phyloP scores from a whole-genome alignment of 108 stramenopile species.

The Cyclostephanos tholiformis region DNA sequence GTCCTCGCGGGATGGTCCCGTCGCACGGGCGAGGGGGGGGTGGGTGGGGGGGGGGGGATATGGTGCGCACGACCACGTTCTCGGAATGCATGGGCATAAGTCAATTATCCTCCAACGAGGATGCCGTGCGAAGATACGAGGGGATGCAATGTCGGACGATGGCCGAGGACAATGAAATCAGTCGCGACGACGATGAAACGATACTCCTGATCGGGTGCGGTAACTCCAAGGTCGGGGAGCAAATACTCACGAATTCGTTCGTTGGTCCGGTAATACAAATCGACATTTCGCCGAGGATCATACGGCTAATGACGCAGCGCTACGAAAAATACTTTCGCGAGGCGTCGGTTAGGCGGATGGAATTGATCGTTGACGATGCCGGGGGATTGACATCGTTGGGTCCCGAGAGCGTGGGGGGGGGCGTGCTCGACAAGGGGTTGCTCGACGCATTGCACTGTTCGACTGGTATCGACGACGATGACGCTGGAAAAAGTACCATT shows the following conservation, averaged over 20 bases:
- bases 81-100: constrained; percentile 40
- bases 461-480: neutral
- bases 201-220: constrained; percentile 83
- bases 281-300: constrained; percentile 63
- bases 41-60: no score
- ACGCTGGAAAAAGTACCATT: constrained; percentile 41
- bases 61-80: constrained; percentile 42
- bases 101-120: constrained; percentile 38
- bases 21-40: no score
- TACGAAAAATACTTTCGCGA: constrained; percentile 54
- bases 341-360: constrained; percentile 41
- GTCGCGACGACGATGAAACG: constrained; percentile 47
- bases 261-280: constrained; percentile 62
- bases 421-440: constrained; percentile 81
- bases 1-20: no score
- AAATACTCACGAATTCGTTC: constrained; percentile 55
- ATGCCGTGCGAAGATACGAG: constrained; percentile 23
- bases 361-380: constrained; percentile 74
- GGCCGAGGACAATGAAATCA: constrained; percentile 15
- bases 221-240: constrained; percentile 74
- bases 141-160: neutral
- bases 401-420: constrained; percentile 59
- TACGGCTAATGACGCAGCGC: constrained; percentile 63
- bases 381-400: constrained; percentile 63
- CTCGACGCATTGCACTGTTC: constrained; percentile 75